Conservation (phyloP, 2,329 filamentous ascomycete species). For the Beauveria pseudobassiana region DNA sequence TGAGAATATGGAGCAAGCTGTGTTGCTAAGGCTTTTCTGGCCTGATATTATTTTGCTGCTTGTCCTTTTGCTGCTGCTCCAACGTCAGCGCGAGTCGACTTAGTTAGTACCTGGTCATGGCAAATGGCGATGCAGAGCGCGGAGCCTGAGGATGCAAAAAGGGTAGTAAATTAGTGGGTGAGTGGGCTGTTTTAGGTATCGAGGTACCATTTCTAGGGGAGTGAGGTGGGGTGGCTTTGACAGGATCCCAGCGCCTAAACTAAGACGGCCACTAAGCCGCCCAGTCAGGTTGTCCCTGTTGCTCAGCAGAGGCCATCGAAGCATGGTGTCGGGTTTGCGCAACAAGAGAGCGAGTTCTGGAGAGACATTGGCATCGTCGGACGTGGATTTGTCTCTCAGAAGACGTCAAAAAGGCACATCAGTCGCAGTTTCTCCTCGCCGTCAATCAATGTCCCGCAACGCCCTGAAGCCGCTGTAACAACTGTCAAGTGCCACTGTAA, state of each 20-base stretch:
- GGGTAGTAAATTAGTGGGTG: not conserved
- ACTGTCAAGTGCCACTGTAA: not conserved
- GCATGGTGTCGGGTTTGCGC: too few species aligned
- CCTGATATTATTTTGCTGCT: not conserved
- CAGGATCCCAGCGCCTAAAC: not conserved
- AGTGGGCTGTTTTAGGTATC: not conserved
- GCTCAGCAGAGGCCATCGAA: constrained; percentile 1
- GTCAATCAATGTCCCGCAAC: too few species aligned
- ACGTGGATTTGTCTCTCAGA: not conserved
- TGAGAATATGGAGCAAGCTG: not conserved
- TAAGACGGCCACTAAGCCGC: not conserved
- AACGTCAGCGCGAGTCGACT: constrained; percentile 1
- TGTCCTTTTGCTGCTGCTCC: not conserved
- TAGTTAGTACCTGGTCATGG: not conserved
- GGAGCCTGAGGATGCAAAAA: not conserved
- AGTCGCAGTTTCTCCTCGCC: too few species aligned
- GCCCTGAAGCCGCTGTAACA: not conserved
- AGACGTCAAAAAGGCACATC: not conserved
- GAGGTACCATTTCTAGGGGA: not conserved
- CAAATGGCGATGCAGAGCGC: not conserved
- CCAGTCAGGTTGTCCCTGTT: constrained; percentile 1
- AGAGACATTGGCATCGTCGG: not conserved
- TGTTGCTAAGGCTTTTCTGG: not conserved
- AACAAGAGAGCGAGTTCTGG: too few species aligned
- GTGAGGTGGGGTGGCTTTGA: not conserved